Conservation (phyloP, 2,329 filamentous ascomycete genomes). For the Colletotrichum limetticola region DNA sequence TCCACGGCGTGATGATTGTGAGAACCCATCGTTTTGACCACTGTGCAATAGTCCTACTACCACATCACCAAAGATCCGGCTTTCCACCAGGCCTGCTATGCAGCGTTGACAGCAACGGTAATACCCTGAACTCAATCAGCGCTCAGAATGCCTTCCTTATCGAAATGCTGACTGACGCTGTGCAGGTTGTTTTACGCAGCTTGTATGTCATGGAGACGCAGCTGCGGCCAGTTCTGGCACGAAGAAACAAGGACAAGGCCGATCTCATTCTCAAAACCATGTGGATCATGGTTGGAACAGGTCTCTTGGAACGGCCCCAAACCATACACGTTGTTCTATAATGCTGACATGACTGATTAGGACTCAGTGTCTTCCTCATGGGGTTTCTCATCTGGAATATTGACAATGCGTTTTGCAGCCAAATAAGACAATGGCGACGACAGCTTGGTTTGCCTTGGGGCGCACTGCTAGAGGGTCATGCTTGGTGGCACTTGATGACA, state of each 20-base stretch:
- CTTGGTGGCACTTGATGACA: slow-evolving; percentile 81
- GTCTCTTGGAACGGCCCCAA: slow-evolving; percentile 41
- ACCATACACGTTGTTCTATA: background rate
- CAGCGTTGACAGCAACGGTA: slow-evolving; percentile 71
- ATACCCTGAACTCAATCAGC: background rate
- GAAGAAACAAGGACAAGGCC: slow-evolving; percentile 61
- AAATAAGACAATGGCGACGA: slow-evolving; percentile 72
- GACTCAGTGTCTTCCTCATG: slow-evolving; percentile 76
- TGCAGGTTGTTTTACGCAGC: slow-evolving; percentile 72
- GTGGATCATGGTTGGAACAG: slow-evolving; percentile 78
- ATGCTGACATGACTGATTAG: slow-evolving; percentile 46
- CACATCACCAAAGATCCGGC: slow-evolving; percentile 83
- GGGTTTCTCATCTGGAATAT: slow-evolving; percentile 84
- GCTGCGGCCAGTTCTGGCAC: slow-evolving; percentile 57
- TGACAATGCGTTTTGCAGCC: slow-evolving; percentile 80
- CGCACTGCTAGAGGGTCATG: slow-evolving; percentile 70
- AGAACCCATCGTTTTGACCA: background rate
- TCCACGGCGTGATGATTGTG: background rate
- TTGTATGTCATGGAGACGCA: slow-evolving; percentile 77
- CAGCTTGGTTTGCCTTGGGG: slow-evolving; percentile 83
- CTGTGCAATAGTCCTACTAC: slow-evolving; percentile 60
- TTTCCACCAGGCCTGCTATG: slow-evolving; percentile 87
- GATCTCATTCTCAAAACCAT: slow-evolving; percentile 65
- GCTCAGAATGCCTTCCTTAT: background rate
- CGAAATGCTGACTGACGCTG: background rate